Evolutionary conservation across 495 filamentous ascomycete genomes (phyloP).

Genomic region (Articulospora tetracladia): DNA sequence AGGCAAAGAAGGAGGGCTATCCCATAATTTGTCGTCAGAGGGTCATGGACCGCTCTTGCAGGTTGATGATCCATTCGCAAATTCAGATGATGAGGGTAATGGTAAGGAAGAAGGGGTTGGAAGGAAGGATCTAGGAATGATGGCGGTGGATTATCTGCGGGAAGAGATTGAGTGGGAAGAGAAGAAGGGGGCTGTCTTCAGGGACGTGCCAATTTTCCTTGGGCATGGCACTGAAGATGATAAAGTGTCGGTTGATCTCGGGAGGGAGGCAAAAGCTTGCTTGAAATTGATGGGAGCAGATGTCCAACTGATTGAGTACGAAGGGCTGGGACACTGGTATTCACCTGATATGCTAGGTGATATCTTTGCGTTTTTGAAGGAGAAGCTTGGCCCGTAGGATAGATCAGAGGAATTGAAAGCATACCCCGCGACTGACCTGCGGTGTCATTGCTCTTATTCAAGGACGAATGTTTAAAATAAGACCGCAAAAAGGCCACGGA

Average conservation of each 20-base stretch:
- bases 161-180: conserved; percentile 21
- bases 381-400: conserved; percentile 1
- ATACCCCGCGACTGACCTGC: too few relatives aligned
- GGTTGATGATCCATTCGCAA: conserved; percentile 26
- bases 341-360: conserved; percentile 44
- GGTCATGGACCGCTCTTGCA: conserved; percentile 8
- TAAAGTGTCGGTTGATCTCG: conserved; percentile 37
- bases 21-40: too few relatives aligned
- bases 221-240: conserved; percentile 48
- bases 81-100: conserved; percentile 22
- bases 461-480: too few relatives aligned
- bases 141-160: conserved; percentile 19
- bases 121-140: conserved; percentile 8
- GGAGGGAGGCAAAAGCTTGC: conserved; percentile 31
- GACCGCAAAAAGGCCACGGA: too few relatives aligned
- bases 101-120: conserved; percentile 9
- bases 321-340: conserved; percentile 50
- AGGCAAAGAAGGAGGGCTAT: not conserved
- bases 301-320: conserved; percentile 40
- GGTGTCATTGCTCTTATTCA: too few relatives aligned
- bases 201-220: conserved; percentile 39
- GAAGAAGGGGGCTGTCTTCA: conserved; percentile 5
- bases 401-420: too few relatives aligned
- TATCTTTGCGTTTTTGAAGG: conserved; percentile 35
- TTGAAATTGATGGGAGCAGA: conserved; percentile 33